A percentile compares a stretch with the other conserved stretches of the same genome.
These are phyloP conservation scores for Carpinus fangiana DNA, from an alignment of 306 rosid genomes.

Conservation along the genomic window DNA sequence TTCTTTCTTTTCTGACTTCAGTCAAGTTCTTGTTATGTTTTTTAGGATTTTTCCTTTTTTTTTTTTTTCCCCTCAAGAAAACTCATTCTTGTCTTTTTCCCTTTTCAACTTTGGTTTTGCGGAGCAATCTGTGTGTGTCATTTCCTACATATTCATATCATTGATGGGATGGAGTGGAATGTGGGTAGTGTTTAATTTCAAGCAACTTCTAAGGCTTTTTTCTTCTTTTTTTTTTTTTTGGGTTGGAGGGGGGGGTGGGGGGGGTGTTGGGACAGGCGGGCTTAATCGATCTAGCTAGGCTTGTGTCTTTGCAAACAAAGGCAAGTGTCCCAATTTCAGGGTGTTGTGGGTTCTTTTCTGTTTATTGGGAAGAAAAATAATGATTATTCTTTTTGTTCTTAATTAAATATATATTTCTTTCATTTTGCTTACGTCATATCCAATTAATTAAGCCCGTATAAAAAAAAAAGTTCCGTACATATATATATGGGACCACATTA, in stretches of 20 bases:
- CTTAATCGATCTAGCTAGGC: conserved; percentile 35
- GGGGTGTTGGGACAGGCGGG: conserved; percentile 12
- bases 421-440: too few species aligned
- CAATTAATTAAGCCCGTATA: too few species aligned
- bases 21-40: neutral
- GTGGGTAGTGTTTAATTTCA: conserved; percentile 22
- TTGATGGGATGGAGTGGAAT: conserved; percentile 30
- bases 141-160: conserved; percentile 17
- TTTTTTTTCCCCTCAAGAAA: too few species aligned
- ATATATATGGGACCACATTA: too few species aligned
- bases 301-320: conserved; percentile 47
- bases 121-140: conserved; percentile 31
- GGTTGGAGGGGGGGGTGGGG: too few species aligned
- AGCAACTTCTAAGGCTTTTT: conserved; percentile 12
- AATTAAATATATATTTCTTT: too few species aligned
- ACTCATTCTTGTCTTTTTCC: conserved; percentile 25
- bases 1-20: neutral
- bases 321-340: conserved; percentile 47
- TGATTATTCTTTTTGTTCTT: too few species aligned
- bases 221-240: too few species aligned
- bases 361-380: conserved; percentile 9
- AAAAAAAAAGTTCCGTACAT: too few species aligned
- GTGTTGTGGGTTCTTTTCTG: conserved; percentile 27
- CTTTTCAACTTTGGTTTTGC: neutral
- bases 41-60: neutral